A percentile compares a stretch with the other conserved stretches of the same genome.
Evolutionary conservation across 2,329 filamentous ascomycete genomes (phyloP).

Genomic region (Microcyclospora pomicola): DNA sequence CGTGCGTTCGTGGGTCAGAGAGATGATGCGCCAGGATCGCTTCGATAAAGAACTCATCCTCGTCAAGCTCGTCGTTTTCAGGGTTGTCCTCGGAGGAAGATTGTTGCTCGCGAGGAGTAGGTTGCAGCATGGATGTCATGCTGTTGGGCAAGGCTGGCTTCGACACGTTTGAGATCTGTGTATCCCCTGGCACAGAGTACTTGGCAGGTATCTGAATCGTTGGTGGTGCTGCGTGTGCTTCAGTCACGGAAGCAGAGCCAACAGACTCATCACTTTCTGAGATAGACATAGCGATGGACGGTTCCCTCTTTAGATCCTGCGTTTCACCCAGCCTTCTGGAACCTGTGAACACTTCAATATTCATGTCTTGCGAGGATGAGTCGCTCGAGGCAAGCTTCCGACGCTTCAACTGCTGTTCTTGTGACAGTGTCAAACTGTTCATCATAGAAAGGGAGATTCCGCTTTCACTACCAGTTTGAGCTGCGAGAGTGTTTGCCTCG

Average conservation of each 20-base stretch:
- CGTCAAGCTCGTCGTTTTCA: conserved; percentile 3
- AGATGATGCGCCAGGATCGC: conserved; percentile 9
- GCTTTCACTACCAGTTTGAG: neutral
- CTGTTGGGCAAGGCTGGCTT: too few species aligned
- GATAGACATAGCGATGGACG: too few species aligned
- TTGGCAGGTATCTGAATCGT: too few species aligned
- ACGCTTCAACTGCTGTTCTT: conserved; percentile 9
- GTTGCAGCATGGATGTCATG: neutral
- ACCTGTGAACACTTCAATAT: too few species aligned
- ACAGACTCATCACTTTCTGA: too few species aligned
- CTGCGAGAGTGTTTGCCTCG: neutral
- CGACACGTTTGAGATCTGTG: too few species aligned
- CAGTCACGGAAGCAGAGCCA: too few species aligned
- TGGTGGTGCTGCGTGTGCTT: too few species aligned
- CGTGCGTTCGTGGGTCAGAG: conserved; percentile 12
- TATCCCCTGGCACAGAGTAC: too few species aligned
- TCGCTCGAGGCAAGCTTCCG: neutral
- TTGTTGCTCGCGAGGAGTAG: neutral
- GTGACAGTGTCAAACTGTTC: conserved; percentile 7
- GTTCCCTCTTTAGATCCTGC: too few species aligned
- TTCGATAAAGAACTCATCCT: conserved; percentile 11
- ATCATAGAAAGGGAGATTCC: conserved; percentile 6
- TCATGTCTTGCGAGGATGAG: too few species aligned
- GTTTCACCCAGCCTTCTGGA: too few species aligned
- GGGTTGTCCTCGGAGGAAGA: neutral